These are phyloP conservation scores for Panaeolus cyanescens DNA, from an alignment of 768 basidiomycete species.

Conservation along the genomic window DNA sequence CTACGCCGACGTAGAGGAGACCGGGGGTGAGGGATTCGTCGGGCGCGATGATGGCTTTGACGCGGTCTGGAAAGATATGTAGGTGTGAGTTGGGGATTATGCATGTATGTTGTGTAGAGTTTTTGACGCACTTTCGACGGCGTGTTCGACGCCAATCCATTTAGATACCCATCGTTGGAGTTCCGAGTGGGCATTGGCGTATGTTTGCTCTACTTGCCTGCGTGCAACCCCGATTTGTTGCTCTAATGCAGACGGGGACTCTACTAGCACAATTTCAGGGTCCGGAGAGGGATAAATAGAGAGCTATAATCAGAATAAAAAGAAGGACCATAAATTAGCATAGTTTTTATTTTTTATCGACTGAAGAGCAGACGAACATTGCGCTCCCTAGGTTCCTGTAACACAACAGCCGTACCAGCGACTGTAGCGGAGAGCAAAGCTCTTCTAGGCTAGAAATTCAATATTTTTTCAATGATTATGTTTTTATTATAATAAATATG, in stretches of 20 bases:
- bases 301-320: constrained; percentile 54
- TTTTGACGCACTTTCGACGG: constrained; percentile 75
- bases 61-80: constrained; percentile 52
- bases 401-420: constrained; percentile 30
- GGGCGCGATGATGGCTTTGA: constrained; percentile 80
- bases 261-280: constrained; percentile 69
- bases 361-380: constrained; percentile 26
- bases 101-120: not conserved
- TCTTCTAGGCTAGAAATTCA: constrained; percentile 30
- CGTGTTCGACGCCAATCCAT: constrained; percentile 87
- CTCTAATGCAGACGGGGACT: constrained; percentile 77
- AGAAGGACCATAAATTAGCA: too few species aligned
- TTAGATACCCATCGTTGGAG: constrained; percentile 74
- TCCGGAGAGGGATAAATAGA: constrained; percentile 77
- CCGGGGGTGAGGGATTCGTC: constrained; percentile 87
- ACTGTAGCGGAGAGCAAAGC: constrained; percentile 33
- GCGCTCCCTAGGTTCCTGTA: constrained; percentile 30
- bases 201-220: constrained; percentile 54
- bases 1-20: constrained; percentile 87
- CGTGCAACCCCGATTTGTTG: constrained; percentile 73
- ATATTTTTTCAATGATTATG: not conserved
- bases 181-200: constrained; percentile 57
- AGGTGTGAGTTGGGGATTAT: not conserved
- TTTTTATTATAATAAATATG: not conserved
- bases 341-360: not conserved